Base-by-base conservation (phyloP, 441 rosid genomes). In the Geranium incanum region DNA sequence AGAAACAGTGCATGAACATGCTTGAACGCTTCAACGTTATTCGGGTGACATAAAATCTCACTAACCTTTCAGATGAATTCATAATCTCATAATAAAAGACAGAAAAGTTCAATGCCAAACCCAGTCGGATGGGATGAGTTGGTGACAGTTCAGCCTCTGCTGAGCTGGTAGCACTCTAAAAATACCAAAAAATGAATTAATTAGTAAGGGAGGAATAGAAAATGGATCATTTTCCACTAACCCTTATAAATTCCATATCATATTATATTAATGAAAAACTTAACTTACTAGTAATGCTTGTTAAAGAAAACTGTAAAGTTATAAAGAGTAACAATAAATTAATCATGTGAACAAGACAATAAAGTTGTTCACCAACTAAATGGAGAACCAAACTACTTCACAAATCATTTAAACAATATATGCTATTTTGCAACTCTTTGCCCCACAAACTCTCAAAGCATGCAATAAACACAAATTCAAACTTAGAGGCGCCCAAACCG, bases 41-140 rank as follows among this genome's bases (percentile, higher is more conserved):
- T 41, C 36, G 13, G 7, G 7, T 23, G 36, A 15, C 9, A 45
- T 7, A 8, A 15, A 3, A 70, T 39, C 36, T 16, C 28, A 68
- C 78, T 59, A 68, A 85, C 98, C 97, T 92, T 80, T 95, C 97
- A 37, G 97, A 98, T 74, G 99, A 95, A 80, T 92, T 95, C 98
- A 95, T 88, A 73, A 95, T 95, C 89, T 92, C 99, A 73, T 95
- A 92, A 80, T 92, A 90, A 81, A 95, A 95, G 36, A 95, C 98
- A 72, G 97, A 95, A 84, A 95, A 95, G 89, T 95, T 95, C 62
- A 95, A 97, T 21, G 99, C 97, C 74, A 95, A 97, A 67, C 99
- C 99, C 37, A 95, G 98, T 43, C 99, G 96, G 74, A 95, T 92
- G 15, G 99, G 99, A 74, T 95, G 99, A 19, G 99, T 95, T 19